phyloP scores from a whole-genome alignment of 2,329 filamentous ascomycete genomes.

The Venturia asperata region DNA sequence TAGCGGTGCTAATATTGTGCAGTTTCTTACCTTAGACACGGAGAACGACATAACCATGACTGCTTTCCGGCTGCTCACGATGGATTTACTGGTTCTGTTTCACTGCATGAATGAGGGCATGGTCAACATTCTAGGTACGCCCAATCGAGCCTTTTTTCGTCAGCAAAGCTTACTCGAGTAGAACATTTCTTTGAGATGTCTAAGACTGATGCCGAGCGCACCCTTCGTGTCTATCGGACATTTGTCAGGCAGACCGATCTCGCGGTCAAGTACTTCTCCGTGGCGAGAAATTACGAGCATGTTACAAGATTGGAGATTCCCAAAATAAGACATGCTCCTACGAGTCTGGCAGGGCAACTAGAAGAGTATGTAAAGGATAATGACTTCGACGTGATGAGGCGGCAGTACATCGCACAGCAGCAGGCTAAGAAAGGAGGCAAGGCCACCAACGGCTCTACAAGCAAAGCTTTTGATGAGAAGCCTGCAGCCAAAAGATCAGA shows the following conservation, averaged over 20 bases:
- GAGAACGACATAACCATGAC: conserved; percentile 97
- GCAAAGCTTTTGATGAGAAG: conserved; percentile 32
- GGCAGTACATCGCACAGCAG: conserved; percentile 85
- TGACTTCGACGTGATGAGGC: conserved; percentile 87
- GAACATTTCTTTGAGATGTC: conserved; percentile 99
- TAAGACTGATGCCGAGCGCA: conserved; percentile 82
- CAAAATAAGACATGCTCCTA: conserved; percentile 93
- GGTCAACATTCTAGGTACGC: conserved; percentile 86
- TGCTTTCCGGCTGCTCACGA: conserved; percentile 82
- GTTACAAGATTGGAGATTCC: conserved; percentile 90
- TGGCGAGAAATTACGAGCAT: conserved; percentile 84
- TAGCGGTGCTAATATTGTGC: conserved; percentile 21
- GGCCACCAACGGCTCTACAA: conserved; percentile 29
- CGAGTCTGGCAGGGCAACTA: conserved; percentile 78
- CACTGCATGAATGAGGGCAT: conserved; percentile 94
- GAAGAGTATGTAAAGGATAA: conserved; percentile 93
- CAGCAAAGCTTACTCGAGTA: conserved; percentile 34
- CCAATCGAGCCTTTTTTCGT: neutral
- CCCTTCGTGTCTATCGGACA: conserved; percentile 82
- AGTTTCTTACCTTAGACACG: conserved; percentile 80
- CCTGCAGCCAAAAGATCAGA: conserved; percentile 25
- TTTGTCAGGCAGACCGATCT: conserved; percentile 90
- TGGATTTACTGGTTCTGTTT: conserved; percentile 84
- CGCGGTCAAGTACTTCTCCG: conserved; percentile 81
- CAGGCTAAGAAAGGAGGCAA: conserved; percentile 57